Evolutionary conservation across 352 stramenopile genomes (phyloP), one percentile per base, ranked within the genome.

Genomic region (Pythium graminicola): DNA sequence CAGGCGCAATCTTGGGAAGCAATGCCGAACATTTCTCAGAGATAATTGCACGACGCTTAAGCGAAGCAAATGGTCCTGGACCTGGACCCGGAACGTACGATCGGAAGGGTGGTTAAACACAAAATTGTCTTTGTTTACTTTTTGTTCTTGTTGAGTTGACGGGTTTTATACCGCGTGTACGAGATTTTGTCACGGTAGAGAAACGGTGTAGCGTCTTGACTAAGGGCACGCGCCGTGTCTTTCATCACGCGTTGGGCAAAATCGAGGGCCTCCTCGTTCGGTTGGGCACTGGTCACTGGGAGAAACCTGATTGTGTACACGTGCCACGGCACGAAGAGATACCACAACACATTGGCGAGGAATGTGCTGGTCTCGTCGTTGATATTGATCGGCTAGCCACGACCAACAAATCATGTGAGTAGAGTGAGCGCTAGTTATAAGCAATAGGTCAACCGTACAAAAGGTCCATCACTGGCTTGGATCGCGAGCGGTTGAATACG

Each of bases 321-420:
- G 50, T 88, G 77, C 69, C 70, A 88, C 35, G 77, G 77, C 26
- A 76, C 49, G 32, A 88, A 88, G 22, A 86, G 50, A 45, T 86
- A 88, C 77, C 77, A 88, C 1, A 79, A 51, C 19, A 88, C 73
- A n/a, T 88, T 88, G 3, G 77, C 77, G 10, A 75, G 27, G 62
- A 84, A 86, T 28, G 77, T 86, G 45, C 75, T 86, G 19, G 77
- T 86, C 62, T 88, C 77, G 59, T 86, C 77, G 32, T 88, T 88
- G 56, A 86, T 85, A 45, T 88, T 86, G 36, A 88, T 65, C 13
- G 77, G 77, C 73, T 86, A 27, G n/a, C 23, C 16, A 14, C 22
- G 56, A 36, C 32, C 27, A 56, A 14, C 47, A 3, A 26, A n/a
- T 16, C 36, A 43, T 20, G 23, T 16, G 1, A 22, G 27, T 6